Conservation (phyloP, 2,329 filamentous ascomycete species). For the Coniella lustricola region DNA sequence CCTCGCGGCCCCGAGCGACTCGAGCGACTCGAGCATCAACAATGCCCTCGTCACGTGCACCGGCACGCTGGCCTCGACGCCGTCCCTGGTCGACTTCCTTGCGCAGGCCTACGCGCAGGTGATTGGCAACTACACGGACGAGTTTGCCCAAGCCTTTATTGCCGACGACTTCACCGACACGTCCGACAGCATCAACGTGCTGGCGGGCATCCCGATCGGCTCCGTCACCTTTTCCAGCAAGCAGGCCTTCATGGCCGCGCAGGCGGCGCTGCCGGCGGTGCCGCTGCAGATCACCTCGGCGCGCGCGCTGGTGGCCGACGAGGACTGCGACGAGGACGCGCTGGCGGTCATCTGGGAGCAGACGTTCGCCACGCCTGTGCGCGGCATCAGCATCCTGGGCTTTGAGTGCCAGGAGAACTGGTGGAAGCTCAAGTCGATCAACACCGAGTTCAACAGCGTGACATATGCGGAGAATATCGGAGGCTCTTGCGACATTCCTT, state of each 20-base stretch:
- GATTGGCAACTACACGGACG: slow-evolving; percentile 12
- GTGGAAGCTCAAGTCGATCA: slow-evolving; percentile 26
- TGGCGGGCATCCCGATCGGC: slow-evolving; percentile 24
- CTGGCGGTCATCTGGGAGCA: slow-evolving; percentile 27
- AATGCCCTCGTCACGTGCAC: neutral
- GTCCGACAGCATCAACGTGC: slow-evolving; percentile 28
- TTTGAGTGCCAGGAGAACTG: slow-evolving; percentile 16
- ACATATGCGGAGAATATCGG: slow-evolving; percentile 22
- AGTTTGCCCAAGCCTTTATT: slow-evolving; percentile 16
- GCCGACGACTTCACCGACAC: slow-evolving; percentile 24
- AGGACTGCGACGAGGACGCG: slow-evolving; percentile 21
- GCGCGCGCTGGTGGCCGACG: slow-evolving; percentile 16
- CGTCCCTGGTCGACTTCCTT: neutral
- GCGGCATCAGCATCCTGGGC: slow-evolving; percentile 26
- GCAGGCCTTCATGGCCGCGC: slow-evolving; percentile 25
- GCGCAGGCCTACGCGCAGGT: slow-evolving; percentile 8
- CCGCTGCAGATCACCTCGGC: slow-evolving; percentile 22
- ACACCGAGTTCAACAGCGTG: slow-evolving; percentile 29
- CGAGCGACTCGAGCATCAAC: neutral
- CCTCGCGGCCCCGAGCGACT: neutral
- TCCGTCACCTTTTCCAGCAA: slow-evolving; percentile 26
- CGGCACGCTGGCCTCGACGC: neutral
- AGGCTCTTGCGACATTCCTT: slow-evolving; percentile 14
- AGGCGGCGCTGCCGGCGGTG: slow-evolving; percentile 20
- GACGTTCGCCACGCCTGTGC: slow-evolving; percentile 22